Conservation (phyloP, 441 rosid genomes). For the Euphorbia corollata region DNA sequence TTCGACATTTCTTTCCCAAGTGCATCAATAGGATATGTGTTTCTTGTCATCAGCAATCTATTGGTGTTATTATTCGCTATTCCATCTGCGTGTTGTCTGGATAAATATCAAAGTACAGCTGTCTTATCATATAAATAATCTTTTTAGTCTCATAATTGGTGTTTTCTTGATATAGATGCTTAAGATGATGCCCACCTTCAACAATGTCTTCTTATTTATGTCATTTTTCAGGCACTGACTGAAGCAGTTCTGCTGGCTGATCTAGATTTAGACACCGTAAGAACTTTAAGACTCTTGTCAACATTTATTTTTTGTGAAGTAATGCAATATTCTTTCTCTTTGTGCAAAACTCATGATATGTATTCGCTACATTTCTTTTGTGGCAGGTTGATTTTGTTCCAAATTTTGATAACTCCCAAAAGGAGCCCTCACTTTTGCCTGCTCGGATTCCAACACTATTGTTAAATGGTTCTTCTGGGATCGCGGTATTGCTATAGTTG, state of each 20-base stretch:
- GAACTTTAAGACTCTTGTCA: conserved; percentile 20
- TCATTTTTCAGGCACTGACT: conserved; percentile 54
- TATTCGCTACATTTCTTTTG: not conserved
- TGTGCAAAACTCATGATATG: not conserved
- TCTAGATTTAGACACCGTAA: conserved; percentile 75
- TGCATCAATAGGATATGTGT: too few species aligned
- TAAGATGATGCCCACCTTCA: too few species aligned
- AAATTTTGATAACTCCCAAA: conserved; percentile 84
- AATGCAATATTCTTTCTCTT: not conserved
- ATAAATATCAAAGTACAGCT: not conserved
- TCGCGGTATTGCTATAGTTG: conserved; percentile 51
- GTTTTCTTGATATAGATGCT: not conserved
- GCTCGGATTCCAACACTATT: conserved; percentile 83
- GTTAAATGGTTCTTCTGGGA: conserved; percentile 94
- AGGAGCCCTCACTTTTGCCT: conserved; percentile 86
- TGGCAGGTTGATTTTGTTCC: conserved; percentile 86
- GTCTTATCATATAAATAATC: not conserved
- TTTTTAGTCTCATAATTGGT: not conserved
- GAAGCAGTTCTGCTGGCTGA: conserved; percentile 86
- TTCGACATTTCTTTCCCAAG: too few species aligned
- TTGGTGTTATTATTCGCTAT: too few species aligned
- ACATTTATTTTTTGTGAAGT: not conserved
- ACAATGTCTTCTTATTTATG: too few species aligned
- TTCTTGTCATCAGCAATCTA: too few species aligned
- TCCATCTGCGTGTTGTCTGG: too few species aligned